phyloP scores from a whole-genome alignment of 1,139 yeast genomes.

The Blastobotrys serpentis region DNA sequence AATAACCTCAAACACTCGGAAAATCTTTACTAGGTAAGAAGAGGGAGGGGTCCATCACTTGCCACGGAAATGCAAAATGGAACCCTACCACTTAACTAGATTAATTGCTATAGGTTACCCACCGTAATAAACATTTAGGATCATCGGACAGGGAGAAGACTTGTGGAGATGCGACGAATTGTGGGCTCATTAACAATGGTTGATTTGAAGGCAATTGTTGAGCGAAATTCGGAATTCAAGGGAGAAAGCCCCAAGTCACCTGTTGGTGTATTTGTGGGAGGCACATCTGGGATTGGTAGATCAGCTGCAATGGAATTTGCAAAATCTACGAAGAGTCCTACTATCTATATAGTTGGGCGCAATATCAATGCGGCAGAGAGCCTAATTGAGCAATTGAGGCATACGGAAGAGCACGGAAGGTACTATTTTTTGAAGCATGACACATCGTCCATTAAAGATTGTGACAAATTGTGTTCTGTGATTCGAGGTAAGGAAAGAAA shows the following conservation, averaged over 20 bases:
- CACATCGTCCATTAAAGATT: slow-evolving; percentile 27
- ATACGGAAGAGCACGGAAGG: slow-evolving; percentile 23
- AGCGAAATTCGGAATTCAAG: not conserved
- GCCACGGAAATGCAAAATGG: no score
- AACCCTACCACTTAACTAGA: no score
- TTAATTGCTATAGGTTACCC: no score
- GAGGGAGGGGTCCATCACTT: no score
- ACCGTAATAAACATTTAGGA: no score
- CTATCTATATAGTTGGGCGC: slow-evolving; percentile 36
- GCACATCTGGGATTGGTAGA: slow-evolving; percentile 38
- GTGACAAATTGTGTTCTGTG: slow-evolving; percentile 23
- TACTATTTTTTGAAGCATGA: slow-evolving; percentile 30
- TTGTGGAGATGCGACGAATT: no score
- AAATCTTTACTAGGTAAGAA: no score
- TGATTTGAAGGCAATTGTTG: not conserved
- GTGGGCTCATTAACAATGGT: not conserved
- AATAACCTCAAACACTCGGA: no score
- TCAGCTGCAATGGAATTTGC: slow-evolving; percentile 35
- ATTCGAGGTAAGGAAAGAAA: slow-evolving; percentile 28
- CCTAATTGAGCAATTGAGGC: slow-evolving; percentile 26
- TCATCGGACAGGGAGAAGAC: no score
- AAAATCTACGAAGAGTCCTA: slow-evolving; percentile 30
- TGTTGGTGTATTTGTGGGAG: slow-evolving; percentile 38
- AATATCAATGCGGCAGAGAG: slow-evolving; percentile 27
- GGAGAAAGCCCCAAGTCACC: slow-evolving; percentile 13